Evolutionary conservation across 2,329 filamentous ascomycete species (phyloP).

Genomic region (Claviceps sp.): DNA sequence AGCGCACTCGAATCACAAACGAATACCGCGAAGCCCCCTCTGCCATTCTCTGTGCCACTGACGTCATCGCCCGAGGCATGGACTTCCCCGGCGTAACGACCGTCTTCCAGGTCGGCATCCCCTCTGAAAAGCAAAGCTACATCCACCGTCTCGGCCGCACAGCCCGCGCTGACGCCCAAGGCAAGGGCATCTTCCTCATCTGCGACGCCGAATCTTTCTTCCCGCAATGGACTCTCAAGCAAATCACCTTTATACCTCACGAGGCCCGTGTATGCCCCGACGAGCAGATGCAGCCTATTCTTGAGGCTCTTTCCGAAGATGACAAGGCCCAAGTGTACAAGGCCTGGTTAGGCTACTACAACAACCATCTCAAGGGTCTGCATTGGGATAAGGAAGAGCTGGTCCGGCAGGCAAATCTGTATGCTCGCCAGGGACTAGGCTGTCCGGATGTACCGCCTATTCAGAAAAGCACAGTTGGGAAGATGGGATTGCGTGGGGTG

Average conservation of each 20-base stretch:
- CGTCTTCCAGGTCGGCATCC: constrained; percentile 50
- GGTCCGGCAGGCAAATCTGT: constrained; percentile 37
- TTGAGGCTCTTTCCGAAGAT: constrained; percentile 28
- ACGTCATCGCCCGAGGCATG: constrained; percentile 60
- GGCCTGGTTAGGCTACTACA: constrained; percentile 44
- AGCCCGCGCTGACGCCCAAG: constrained; percentile 48
- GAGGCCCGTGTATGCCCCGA: constrained; percentile 30
- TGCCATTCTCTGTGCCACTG: constrained; percentile 51
- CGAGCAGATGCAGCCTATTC: constrained; percentile 24
- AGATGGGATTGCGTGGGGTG: constrained; percentile 44
- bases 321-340: constrained; percentile 38
- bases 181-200: constrained; percentile 48
- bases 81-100: constrained; percentile 58
- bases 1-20: constrained; percentile 46
- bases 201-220: constrained; percentile 38
- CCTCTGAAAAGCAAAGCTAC: constrained; percentile 47
- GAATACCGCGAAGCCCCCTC: constrained; percentile 39
- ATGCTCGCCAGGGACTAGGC: constrained; percentile 33
- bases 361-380: constrained; percentile 32
- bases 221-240: constrained; percentile 34
- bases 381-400: constrained; percentile 29
- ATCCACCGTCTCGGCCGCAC: constrained; percentile 56
- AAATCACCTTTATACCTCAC: constrained; percentile 38
- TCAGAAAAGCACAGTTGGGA: constrained; percentile 32
- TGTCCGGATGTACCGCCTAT: constrained; percentile 33